Percentiles rank a stretch among this genome's conserved stretches.
Conservation (phyloP, 805 yeast species). For the Torulaspora indica region DNA sequence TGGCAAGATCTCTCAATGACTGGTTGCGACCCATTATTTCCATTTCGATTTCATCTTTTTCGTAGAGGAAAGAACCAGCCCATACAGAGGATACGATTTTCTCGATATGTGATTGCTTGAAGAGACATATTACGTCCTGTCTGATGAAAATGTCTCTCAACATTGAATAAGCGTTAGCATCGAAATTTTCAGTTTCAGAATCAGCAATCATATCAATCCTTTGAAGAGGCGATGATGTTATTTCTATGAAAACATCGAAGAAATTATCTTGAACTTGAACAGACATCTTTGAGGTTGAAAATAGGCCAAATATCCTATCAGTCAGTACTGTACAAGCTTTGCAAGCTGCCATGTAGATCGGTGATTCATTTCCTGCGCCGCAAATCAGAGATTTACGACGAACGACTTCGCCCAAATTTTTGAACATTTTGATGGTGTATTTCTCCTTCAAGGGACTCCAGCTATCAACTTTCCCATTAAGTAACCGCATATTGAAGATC, state of each 20-base stretch:
- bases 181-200: slow-evolving; percentile 41
- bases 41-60: slow-evolving; percentile 51
- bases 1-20: slow-evolving; percentile 37
- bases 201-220: slow-evolving; percentile 29
- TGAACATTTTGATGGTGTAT: slow-evolving; percentile 43
- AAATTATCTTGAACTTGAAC: slow-evolving; percentile 13
- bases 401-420: slow-evolving; percentile 50
- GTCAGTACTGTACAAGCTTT: slow-evolving; percentile 39
- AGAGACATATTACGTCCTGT: slow-evolving; percentile 32
- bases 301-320: slow-evolving; percentile 17
- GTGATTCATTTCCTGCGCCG: slow-evolving; percentile 17
- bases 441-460: slow-evolving; percentile 41
- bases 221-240: slow-evolving; percentile 31
- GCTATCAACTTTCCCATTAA: slow-evolving; percentile 29
- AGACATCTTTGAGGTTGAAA: slow-evolving; percentile 6
- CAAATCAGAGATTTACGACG: slow-evolving; percentile 40
- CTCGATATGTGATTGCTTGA: slow-evolving; percentile 37
- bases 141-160: slow-evolving; percentile 44
- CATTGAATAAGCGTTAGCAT: slow-evolving; percentile 41
- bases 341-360: slow-evolving; percentile 55
- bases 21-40: slow-evolving; percentile 31
- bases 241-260: slow-evolving; percentile 30
- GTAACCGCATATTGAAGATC: slow-evolving; percentile 40
- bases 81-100: slow-evolving; percentile 49
- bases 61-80: slow-evolving; percentile 55